Evolutionary conservation across 306 rosid species (phyloP).

Genomic region (Hippophae rhamnoides): DNA sequence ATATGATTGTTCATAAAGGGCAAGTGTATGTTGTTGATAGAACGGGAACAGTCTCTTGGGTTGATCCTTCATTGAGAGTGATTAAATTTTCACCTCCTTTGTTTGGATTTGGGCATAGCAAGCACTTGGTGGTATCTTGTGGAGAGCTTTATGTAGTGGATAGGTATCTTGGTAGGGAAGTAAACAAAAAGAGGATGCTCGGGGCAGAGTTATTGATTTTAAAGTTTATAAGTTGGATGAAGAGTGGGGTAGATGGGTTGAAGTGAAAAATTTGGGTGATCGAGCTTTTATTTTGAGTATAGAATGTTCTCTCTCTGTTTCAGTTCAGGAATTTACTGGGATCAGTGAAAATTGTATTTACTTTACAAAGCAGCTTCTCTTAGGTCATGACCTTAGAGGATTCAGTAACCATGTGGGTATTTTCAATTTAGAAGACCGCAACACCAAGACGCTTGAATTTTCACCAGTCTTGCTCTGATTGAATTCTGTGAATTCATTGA

Average conservation of each 20-base stretch:
- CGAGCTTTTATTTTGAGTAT: slow-evolving; percentile 21
- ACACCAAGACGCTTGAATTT: slow-evolving; percentile 16
- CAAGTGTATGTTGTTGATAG: slow-evolving; percentile 54
- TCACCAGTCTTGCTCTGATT: neutral
- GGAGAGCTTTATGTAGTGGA: slow-evolving; percentile 62
- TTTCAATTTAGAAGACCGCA: slow-evolving; percentile 29
- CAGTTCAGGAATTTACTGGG: slow-evolving; percentile 19
- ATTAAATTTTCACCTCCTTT: slow-evolving; percentile 47
- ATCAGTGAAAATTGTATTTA: slow-evolving; percentile 29
- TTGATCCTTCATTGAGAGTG: slow-evolving; percentile 33
- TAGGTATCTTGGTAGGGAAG: slow-evolving; percentile 29
- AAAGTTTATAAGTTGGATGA: slow-evolving; percentile 38
- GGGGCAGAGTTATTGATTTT: slow-evolving; percentile 29
- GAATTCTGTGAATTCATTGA: neutral
- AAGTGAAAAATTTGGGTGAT: slow-evolving; percentile 28
- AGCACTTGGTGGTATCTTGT: slow-evolving; percentile 59
- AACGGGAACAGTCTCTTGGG: slow-evolving; percentile 58
- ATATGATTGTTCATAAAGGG: slow-evolving; percentile 39
- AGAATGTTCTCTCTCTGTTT: slow-evolving; percentile 25
- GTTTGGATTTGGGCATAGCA: slow-evolving; percentile 47
- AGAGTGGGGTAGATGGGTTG: slow-evolving; percentile 38
- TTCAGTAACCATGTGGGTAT: slow-evolving; percentile 16
- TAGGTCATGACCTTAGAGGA: slow-evolving; percentile 1
- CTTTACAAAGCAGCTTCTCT: slow-evolving; percentile 18
- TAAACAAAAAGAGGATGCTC: neutral